These are phyloP conservation scores for Mortierella alpina DNA, from an alignment of 192 early-diverging fungal genomes.

Conservation along the genomic window DNA sequence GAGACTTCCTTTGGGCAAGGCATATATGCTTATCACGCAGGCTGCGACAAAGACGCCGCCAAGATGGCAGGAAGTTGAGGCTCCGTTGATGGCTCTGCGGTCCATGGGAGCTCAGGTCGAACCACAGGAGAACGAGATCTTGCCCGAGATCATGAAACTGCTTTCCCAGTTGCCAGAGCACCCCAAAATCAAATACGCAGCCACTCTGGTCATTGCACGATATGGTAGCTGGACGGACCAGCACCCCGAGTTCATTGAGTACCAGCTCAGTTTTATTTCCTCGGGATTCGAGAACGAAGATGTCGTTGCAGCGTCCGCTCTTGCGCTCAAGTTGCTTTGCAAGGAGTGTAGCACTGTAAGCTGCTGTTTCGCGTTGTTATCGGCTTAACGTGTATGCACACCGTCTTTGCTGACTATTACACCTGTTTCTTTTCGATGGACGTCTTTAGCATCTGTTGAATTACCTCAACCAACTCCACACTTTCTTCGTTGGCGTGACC, in stretches of 20 bases:
- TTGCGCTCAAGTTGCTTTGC: slow-evolving; percentile 90
- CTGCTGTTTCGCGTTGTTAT: background rate
- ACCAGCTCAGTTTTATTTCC: slow-evolving; percentile 92
- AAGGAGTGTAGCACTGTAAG: slow-evolving; percentile 89
- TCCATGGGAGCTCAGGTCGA: slow-evolving; percentile 91
- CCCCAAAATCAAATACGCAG: slow-evolving; percentile 95
- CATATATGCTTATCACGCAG: slow-evolving; percentile 54
- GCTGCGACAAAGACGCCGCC: slow-evolving; percentile 43
- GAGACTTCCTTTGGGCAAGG: slow-evolving; percentile 74
- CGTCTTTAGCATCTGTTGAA: slow-evolving; percentile 71
- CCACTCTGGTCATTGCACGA: slow-evolving; percentile 94
- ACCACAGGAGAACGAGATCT: slow-evolving; percentile 73
- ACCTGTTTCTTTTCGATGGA: slow-evolving; percentile 11
- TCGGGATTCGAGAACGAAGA: slow-evolving; percentile 91
- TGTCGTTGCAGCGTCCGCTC: slow-evolving; percentile 84
- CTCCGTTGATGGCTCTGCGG: slow-evolving; percentile 91
- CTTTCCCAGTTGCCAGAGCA: slow-evolving; percentile 88
- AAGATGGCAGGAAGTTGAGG: slow-evolving; percentile 95
- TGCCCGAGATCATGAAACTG: slow-evolving; percentile 94
- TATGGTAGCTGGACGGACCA: slow-evolving; percentile 93
- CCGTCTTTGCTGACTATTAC: background rate
- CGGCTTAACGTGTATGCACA: background rate
- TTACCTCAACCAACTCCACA: slow-evolving; percentile 82
- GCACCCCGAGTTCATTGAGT: slow-evolving; percentile 91
- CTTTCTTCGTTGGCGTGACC: slow-evolving; percentile 82